These are phyloP conservation scores for Solanum sitiens DNA, from an alignment of 257 asterid species.

Conservation along the genomic window DNA sequence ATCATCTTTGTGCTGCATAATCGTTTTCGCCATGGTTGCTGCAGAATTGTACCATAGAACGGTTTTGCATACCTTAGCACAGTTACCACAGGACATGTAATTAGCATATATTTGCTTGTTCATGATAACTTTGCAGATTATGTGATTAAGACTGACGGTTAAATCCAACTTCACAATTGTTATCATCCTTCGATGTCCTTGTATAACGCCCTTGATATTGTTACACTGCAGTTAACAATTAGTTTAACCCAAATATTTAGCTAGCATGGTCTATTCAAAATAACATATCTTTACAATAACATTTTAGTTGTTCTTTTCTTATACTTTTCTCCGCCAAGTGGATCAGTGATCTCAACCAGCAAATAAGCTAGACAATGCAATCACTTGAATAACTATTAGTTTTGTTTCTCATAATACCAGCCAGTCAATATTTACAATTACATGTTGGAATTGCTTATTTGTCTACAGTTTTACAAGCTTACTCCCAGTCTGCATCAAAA, in stretches of 20 bases:
- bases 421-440: slow-evolving; percentile 1
- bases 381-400: not conserved
- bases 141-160: not conserved
- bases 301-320: not conserved
- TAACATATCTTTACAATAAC: not conserved
- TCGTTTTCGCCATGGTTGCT: not conserved
- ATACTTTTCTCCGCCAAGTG: not conserved
- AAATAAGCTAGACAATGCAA: not conserved
- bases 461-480: slow-evolving; percentile 7
- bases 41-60: not conserved
- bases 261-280: not conserved
- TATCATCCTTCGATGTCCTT: not conserved
- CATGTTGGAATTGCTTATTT: not conserved
- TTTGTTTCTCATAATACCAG: not conserved
- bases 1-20: not conserved
- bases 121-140: not conserved
- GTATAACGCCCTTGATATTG: not conserved
- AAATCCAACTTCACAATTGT: not conserved
- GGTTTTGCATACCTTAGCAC: no score
- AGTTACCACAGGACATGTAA: no score
- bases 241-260: not conserved
- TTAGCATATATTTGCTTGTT: not conserved
- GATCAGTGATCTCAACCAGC: not conserved
- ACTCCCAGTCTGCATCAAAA: slow-evolving; percentile 72
- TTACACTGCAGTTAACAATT: not conserved